Percentiles rank a stretch among this genome's conserved stretches.
Conservation (phyloP, 371 early-diverging fungal species). For the Actinomortierella ambigua region DNA sequence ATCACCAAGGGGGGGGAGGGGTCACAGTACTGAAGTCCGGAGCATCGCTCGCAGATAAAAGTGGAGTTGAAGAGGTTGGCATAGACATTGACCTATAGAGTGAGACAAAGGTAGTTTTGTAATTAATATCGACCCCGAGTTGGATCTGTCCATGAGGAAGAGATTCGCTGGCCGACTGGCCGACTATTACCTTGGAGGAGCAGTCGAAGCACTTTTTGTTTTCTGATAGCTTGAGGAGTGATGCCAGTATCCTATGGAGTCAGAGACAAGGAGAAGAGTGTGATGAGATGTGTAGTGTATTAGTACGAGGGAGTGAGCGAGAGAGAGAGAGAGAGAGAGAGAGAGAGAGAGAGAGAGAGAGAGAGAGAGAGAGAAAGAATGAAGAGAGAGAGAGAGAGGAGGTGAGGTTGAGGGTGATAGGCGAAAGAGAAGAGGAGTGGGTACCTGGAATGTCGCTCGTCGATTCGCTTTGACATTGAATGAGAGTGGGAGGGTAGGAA, state of each 20-base stretch:
- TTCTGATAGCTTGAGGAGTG: conserved; percentile 51
- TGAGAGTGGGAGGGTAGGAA: conserved; percentile 1
- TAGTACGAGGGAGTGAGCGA: not conserved
- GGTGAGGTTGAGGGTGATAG: not conserved
- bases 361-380: not conserved
- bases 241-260: conserved; percentile 31
- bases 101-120: too few relatives aligned
- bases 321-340: not conserved
- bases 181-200: conserved; percentile 67
- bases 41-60: conserved; percentile 68
- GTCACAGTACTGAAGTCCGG: conserved; percentile 62
- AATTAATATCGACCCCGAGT: too few relatives aligned
- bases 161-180: too few relatives aligned
- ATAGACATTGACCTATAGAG: conserved; percentile 64
- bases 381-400: not conserved
- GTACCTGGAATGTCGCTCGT: conserved; percentile 42
- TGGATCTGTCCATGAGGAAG: too few relatives aligned
- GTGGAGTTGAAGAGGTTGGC: conserved; percentile 65
- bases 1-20: not conserved
- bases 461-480: conserved; percentile 37
- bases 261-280: too few relatives aligned
- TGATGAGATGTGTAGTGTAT: too few relatives aligned
- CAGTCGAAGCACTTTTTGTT: conserved; percentile 74
- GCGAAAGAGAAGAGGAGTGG: not conserved
- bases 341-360: not conserved